Percentiles rank a stretch among this genome's conserved stretches.
These are phyloP conservation scores for Peltaster fructicola DNA, from an alignment of 2,329 filamentous ascomycete genomes.

Conservation along the genomic window DNA sequence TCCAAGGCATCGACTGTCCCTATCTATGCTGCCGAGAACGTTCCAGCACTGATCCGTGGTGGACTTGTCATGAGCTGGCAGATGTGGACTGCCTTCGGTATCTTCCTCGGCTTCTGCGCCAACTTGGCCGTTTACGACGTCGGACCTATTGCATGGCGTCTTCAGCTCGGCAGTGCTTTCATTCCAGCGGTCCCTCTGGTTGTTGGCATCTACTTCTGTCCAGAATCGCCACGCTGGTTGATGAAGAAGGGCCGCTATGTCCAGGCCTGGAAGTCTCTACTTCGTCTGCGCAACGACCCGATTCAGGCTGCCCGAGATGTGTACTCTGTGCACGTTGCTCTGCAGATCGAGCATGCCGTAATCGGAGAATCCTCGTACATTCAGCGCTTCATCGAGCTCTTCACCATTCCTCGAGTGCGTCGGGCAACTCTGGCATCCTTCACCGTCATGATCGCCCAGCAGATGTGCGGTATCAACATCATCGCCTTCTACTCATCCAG, in stretches of 20 bases:
- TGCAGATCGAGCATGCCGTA: conserved; percentile 12
- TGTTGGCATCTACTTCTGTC: conserved; percentile 23
- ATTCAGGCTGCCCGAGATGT: conserved; percentile 38
- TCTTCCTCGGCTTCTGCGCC: conserved; percentile 26
- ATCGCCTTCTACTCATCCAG: conserved; percentile 20
- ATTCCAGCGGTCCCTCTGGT: conserved; percentile 29
- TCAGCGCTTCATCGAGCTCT: conserved; percentile 29
- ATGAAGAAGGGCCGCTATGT: conserved; percentile 30
- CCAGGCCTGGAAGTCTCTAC: conserved; percentile 33
- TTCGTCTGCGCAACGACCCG: conserved; percentile 28
- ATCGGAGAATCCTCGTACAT: conserved; percentile 23
- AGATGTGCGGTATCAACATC: conserved; percentile 13
- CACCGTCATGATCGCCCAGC: conserved; percentile 18
- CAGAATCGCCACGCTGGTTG: conserved; percentile 18
- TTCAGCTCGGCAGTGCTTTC: conserved; percentile 30
- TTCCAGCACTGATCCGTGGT: conserved; percentile 36
- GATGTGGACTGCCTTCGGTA: conserved; percentile 31
- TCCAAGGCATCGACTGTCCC: conserved; percentile 28
- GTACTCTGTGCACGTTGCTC: conserved; percentile 30
- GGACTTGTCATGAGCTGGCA: conserved; percentile 39
- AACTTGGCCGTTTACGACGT: conserved; percentile 24
- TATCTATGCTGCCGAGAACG: conserved; percentile 37
- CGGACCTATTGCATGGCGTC: conserved; percentile 24
- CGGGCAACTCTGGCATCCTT: conserved; percentile 20
- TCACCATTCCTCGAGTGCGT: conserved; percentile 30